phyloP scores from a whole-genome alignment of 2,329 filamentous ascomycete genomes.

The Neurospora sp. region DNA sequence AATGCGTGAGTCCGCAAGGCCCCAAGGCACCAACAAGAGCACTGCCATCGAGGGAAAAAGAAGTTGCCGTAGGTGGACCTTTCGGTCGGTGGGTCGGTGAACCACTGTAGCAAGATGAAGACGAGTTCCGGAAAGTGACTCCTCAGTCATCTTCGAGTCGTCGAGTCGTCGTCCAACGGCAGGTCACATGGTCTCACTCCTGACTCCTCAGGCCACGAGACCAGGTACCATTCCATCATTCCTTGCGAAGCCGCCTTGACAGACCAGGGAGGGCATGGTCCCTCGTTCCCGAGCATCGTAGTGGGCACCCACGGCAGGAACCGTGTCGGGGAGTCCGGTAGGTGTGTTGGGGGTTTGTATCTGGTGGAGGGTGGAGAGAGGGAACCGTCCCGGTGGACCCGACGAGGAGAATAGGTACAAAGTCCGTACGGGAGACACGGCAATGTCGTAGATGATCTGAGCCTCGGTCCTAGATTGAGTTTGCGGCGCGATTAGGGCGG shows the following conservation, averaged over 20 bases:
- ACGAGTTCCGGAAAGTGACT: neutral
- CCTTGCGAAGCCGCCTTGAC: neutral
- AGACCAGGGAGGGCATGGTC: neutral
- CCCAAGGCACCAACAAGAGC: neutral
- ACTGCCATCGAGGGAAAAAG: neutral
- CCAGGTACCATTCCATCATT: neutral
- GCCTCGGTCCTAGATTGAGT: neutral
- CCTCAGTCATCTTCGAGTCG: too few species aligned
- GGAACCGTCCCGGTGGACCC: neutral
- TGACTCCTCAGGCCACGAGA: neutral
- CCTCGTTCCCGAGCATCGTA: neutral
- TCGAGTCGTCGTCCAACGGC: neutral
- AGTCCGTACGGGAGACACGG: neutral
- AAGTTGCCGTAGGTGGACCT: neutral
- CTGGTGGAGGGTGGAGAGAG: neutral
- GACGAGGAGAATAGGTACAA: neutral
- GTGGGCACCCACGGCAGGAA: neutral
- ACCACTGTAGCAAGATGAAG: neutral
- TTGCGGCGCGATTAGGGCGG: neutral
- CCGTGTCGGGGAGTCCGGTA: neutral
- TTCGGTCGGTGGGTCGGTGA: neutral
- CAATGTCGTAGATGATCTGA: neutral
- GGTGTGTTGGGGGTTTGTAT: neutral
- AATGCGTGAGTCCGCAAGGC: neutral
- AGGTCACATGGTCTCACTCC: neutral